A percentile compares a stretch with the other conserved stretches of the same genome.
Evolutionary conservation across 176 grass and related monocot species (phyloP).

Genomic region (Musa beccarii): DNA sequence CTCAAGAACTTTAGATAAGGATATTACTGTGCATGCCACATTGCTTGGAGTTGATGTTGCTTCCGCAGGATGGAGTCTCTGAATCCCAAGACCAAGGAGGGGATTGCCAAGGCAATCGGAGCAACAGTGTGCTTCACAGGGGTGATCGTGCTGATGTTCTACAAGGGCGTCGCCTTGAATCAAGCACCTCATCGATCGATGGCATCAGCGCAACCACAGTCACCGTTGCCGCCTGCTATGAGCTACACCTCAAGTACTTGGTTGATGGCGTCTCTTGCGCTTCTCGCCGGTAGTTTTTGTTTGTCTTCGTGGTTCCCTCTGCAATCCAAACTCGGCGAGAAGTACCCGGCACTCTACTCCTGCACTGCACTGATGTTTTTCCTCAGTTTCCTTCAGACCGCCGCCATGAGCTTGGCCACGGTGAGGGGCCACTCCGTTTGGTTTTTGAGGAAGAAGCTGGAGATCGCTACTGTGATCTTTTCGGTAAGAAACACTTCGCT

Average conservation of each 20-base stretch:
- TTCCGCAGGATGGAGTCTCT: slow-evolving; percentile 43
- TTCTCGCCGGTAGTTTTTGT: not conserved
- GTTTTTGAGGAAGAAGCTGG: slow-evolving; percentile 33
- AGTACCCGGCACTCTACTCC: slow-evolving; percentile 49
- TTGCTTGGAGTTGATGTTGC: no score
- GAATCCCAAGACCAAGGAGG: slow-evolving; percentile 34
- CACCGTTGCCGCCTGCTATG: not conserved
- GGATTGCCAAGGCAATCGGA: slow-evolving; percentile 44
- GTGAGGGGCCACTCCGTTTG: slow-evolving; percentile 33
- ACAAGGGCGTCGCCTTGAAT: slow-evolving; percentile 47
- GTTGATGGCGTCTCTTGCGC: slow-evolving; percentile 40
- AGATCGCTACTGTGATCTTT: slow-evolving; percentile 50
- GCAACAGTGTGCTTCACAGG: slow-evolving; percentile 40
- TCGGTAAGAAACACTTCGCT: slow-evolving; percentile 29
- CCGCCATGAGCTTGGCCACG: slow-evolving; percentile 25
- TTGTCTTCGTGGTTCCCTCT: slow-evolving; percentile 41
- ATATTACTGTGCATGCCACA: no score
- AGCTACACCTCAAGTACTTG: slow-evolving; percentile 22
- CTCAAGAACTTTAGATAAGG: no score
- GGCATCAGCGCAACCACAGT: no score
- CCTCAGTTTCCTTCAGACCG: slow-evolving; percentile 54
- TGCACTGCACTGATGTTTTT: slow-evolving; percentile 44
- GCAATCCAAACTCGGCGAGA: slow-evolving; percentile 46
- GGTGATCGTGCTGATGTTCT: slow-evolving; percentile 45
- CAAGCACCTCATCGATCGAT: not conserved